These are phyloP conservation scores for Lentinula sp. DNA, from an alignment of 768 basidiomycete species.

Conservation along the genomic window DNA sequence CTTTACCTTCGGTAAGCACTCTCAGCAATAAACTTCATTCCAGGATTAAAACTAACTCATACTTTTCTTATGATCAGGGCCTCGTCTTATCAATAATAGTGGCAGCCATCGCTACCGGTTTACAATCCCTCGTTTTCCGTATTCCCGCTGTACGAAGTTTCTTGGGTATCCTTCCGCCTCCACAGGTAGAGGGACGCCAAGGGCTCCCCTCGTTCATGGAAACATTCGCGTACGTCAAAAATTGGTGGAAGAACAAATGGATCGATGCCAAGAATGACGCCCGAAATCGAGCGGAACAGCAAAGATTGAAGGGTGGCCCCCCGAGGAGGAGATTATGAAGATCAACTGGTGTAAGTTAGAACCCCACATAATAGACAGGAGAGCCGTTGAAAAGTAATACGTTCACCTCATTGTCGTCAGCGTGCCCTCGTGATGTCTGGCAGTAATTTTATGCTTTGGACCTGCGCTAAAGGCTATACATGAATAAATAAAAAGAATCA, in stretches of 20 bases:
- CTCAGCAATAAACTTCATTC: not conserved
- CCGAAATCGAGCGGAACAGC: not conserved
- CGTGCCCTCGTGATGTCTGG: too few species aligned
- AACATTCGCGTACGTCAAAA: not conserved
- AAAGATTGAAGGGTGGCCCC: not conserved
- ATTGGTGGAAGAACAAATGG: not conserved
- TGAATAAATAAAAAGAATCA: too few species aligned
- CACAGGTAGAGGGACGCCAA: not conserved
- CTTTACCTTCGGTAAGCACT: conserved; percentile 61
- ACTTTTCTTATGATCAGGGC: not conserved
- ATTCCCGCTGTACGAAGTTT: conserved; percentile 17
- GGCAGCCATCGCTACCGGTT: conserved; percentile 20
- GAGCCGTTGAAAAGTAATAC: not conserved
- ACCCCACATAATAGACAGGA: not conserved
- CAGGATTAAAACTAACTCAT: not conserved
- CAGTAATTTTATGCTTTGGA: too few species aligned
- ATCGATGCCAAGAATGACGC: not conserved
- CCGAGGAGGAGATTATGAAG: not conserved
- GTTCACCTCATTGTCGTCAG: not conserved
- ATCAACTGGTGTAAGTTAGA: not conserved
- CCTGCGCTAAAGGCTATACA: too few species aligned
- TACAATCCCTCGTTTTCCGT: conserved; percentile 31
- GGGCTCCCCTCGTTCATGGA: conserved; percentile 2
- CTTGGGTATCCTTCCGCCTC: conserved; percentile 9
- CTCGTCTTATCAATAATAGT: conserved; percentile 6